Conservation (phyloP, 495 filamentous ascomycete genomes). For the Penicillium paradoxum region DNA sequence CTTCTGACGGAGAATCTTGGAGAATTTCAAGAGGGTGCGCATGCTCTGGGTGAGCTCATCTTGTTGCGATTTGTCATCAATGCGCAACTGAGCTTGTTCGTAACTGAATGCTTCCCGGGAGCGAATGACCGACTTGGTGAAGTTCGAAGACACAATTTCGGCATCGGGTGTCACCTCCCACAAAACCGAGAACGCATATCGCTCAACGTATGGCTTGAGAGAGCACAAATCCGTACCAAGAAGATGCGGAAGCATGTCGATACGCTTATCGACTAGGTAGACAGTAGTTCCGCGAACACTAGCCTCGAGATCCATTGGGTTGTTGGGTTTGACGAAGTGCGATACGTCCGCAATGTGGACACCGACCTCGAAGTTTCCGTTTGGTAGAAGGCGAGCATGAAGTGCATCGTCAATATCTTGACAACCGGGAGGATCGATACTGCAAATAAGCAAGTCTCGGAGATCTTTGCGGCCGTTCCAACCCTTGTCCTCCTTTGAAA, state of each 20-base stretch:
- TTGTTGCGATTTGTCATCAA: constrained; percentile 78
- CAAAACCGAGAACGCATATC: constrained; percentile 89
- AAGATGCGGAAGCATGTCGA: constrained; percentile 96
- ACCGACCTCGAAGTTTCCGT: constrained; percentile 93
- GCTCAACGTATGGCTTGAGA: constrained; percentile 94
- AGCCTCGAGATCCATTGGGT: constrained; percentile 94
- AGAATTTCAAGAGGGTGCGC: constrained; percentile 79
- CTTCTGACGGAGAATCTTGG: constrained; percentile 90
- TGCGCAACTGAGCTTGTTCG: constrained; percentile 87
- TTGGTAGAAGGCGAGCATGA: constrained; percentile 76
- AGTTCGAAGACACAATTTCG: constrained; percentile 73
- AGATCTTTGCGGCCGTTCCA: constrained; percentile 84
- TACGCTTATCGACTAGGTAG: constrained; percentile 96
- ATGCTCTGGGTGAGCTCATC: constrained; percentile 90
- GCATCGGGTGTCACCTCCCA: constrained; percentile 89
- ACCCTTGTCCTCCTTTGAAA: constrained; percentile 66
- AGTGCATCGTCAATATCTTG: constrained; percentile 98
- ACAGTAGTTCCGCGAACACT: constrained; percentile 92
- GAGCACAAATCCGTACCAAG: constrained; percentile 96
- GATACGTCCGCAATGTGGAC: constrained; percentile 99
- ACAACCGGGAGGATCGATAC: constrained; percentile 93
- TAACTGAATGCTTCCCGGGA: constrained; percentile 98
- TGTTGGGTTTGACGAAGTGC: constrained; percentile 95
- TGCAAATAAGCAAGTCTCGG: constrained; percentile 83
- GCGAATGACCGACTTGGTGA: constrained; percentile 96